Percentiles rank a stretch among this genome's conserved stretches.
Evolutionary conservation across 75 land plant genomes (phyloP).

Genomic region (Picea glauca): DNA sequence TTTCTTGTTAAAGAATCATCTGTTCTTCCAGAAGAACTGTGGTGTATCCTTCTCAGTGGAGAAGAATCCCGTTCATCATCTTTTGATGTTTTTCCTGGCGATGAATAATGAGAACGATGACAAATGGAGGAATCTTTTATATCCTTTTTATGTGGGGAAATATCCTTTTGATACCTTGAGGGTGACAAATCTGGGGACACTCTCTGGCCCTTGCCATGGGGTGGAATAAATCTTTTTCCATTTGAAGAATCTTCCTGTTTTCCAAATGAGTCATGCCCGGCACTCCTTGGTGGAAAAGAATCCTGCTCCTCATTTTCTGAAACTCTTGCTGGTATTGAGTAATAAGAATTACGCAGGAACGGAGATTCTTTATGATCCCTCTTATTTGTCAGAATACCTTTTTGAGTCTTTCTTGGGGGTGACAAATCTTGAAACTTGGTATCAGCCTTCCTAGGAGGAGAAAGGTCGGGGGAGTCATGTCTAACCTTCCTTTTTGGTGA

Average conservation of each 20-base stretch:
- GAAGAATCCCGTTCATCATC: constrained; percentile 29
- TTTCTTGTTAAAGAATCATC: constrained; percentile 4
- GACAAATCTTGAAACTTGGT: constrained; percentile 12
- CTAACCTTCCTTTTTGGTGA: constrained; percentile 18
- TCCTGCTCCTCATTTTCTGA: not conserved
- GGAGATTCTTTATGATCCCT: no score
- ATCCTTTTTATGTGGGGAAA: no score
- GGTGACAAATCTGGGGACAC: not conserved
- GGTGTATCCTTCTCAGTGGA: constrained; percentile 47
- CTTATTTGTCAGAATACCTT: not conserved
- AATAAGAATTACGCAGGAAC: not conserved
- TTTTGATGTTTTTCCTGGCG: not conserved
- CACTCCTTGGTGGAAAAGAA: not conserved
- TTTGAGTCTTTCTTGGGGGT: constrained; percentile 4
- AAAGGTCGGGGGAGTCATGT: constrained; percentile 23
- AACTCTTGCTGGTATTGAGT: constrained; percentile 23
- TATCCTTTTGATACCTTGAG: not conserved
- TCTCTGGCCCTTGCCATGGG: not conserved
- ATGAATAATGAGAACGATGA: not conserved
- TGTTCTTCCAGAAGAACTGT: not conserved
- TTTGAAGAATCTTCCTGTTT: no score
- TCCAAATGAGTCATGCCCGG: not conserved
- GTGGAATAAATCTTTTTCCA: not conserved
- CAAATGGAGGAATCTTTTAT: not conserved
- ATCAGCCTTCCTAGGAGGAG: constrained; percentile 26